Conservation (phyloP, 225 moss, liverwort and hornwort genomes). For the Marchantia paleacea region DNA sequence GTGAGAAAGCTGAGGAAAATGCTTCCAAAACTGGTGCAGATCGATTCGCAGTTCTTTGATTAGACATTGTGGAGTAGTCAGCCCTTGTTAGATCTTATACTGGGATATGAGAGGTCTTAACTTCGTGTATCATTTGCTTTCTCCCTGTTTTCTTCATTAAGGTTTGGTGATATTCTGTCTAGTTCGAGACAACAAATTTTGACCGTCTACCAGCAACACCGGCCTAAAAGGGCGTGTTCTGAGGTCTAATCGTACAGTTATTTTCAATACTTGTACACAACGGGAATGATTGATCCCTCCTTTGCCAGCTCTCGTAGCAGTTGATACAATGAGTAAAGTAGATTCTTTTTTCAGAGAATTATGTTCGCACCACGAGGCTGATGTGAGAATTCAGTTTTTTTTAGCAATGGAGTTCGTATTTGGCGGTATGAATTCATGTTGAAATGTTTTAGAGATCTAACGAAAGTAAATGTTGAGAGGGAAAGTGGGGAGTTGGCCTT, state of each 20-base stretch:
- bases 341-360: not conserved
- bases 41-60: conserved; percentile 66
- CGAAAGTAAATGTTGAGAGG: no score
- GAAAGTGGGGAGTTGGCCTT: no score
- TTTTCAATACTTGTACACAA: not conserved
- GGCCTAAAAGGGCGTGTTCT: not conserved
- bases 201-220: not conserved
- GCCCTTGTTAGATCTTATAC: not conserved
- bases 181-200: not conserved
- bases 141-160: not conserved
- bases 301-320: not conserved
- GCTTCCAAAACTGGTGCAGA: conserved; percentile 86
- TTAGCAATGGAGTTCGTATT: no score
- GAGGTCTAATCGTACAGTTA: not conserved
- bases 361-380: no score
- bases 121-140: not conserved
- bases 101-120: not conserved
- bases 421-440: no score
- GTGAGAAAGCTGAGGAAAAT: conserved; percentile 58
- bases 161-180: not conserved
- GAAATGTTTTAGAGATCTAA: no score
- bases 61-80: conserved; percentile 12
- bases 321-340: not conserved
- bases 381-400: no score
- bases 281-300: not conserved